Evolutionary conservation across 192 early-diverging fungal genomes (phyloP), one percentile per base, ranked within the genome.

Genomic region (Coemansia sp.): DNA sequence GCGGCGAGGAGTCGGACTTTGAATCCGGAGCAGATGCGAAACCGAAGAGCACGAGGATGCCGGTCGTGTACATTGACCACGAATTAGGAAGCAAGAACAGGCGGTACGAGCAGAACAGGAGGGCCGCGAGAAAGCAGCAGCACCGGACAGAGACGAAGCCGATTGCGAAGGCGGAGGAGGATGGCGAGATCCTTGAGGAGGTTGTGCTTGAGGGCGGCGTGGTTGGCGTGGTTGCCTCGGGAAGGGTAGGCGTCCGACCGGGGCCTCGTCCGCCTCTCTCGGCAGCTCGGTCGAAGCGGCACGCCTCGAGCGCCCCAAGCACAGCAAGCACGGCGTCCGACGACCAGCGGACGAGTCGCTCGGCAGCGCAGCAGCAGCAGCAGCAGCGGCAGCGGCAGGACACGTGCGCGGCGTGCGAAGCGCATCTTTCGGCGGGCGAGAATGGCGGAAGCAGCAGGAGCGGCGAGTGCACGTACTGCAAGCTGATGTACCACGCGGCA

Each of bases 11-110:
- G 19, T 0, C 19, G 6, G 52, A 7, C 7, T 26, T 26, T 26
- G 26, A 3, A 26, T 26, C 26, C 1, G 26, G 26, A 26, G 32
- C 52, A 9, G 52, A 26, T 54, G 52, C 15, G 3, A 9, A 8
- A 1, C 9, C 26, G 40, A 13, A 59, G 39, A 59, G 40, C 40
- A 7, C 9, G 7, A 0, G 3, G 19, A 10, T 13, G 4, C 50
- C 57, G 7, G 18, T 48, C 37, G 65, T 76, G 15, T 67, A 53
- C 44, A 67, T 76, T 13, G 47, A 70, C 32, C 74, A 76, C n/a
- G 10, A 9, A 9, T 7, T 38, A 16, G 57, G 57, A n/a, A 59
- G 57, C 26, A 13, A 6, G 9, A 8, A 41, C 9, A 59, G 39
- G 39, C 12, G 11, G 1, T 59, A 41, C n/a, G 11, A 15, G 39